Evolutionary conservation across 148 eudicot genomes (phyloP), one percentile per base, ranked within the genome.

Genomic region (Talinum fruticosum): DNA sequence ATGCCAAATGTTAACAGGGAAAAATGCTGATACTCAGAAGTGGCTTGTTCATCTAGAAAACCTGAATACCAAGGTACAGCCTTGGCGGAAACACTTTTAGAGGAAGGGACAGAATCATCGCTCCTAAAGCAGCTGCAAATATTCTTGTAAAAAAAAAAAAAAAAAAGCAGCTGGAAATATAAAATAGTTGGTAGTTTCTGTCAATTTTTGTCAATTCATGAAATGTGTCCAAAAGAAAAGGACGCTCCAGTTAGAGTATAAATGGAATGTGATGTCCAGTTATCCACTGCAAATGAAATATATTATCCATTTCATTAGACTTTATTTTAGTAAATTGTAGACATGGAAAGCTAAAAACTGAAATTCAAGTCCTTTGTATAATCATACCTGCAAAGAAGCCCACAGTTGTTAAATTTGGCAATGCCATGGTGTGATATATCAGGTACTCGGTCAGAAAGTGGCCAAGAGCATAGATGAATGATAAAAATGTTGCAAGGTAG

Each of bases 371-470:
- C 69, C 24, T 82, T 76, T 7, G 24, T 49, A 35, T 12, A 72
- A 38, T 41, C 54, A 77, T 89, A 93, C 99, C 97, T 82, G 99
- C 99, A 84, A 95, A 91, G 84, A 93, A 79, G 83, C 93, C 90
- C 65, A 95, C 99, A 28, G 97, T 95, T 23, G 91, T 84, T 79
- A 95, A 82, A 87, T 93, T 95, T 37, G 83, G 81, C 51, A 93
- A 78, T 15, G 99, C 88, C 94, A 93, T 95, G 24, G 99, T 92
- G 51, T 86, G 84, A 71, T 89, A 95, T 35, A 95, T 78, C 8
- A 93, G 81, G 87, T 91, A 91, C 73, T 95, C 97, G 2, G 96
- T 84, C 88, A 91, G 81, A 81, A 95, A 95, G 82, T 91, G 99
- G 59, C 97, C 97, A 72, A 95, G 87, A 4, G 99, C 99, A 79